Base-by-base conservation (phyloP, 495 filamentous ascomycete species). In the Aspergillus heteromorphus region DNA sequence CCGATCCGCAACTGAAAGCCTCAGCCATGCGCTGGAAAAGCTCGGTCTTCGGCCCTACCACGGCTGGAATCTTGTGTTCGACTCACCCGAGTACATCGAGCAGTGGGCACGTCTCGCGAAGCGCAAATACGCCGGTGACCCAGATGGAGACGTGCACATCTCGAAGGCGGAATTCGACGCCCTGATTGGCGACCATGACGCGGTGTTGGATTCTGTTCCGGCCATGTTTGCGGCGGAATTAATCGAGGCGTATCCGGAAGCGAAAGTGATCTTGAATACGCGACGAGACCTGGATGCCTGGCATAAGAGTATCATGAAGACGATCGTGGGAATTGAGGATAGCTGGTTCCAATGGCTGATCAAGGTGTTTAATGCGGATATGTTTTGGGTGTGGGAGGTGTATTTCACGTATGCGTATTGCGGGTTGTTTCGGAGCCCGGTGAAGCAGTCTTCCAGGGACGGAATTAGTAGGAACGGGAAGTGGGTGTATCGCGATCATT, bases 191-290 rank as follows among this genome's bases (percentile, higher is more conserved):
- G 20, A 55, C 20, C n/a, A 41, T 7, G 52, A 55, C 8, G 57
- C 29, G 4, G 48, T 59, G 10, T 16, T 50, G 2, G 53, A 55
- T 43, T 45, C 45, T 8, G 48, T 41, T 8, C 30, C 48, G 23
- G 51, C 50, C 10, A 27, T 52, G 19, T 57, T 57, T 6, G 34
- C 55, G 13, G 7, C 45, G 0, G 55, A 57, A 34, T n/a, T 57
- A 14, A 66, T 80, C 14, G 58, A 53, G 1, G 71, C 74, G 10
- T 80, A 80, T 45, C 77, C 77, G 0, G 55, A 53, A 7, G 55
- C 55, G 2, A 57, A 57, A 34, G 55, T 53, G 0, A 57, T 57
- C 11, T 10, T 57, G 9, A 51, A 51, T 13, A 31, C 42, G 10
- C 40, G 54, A 9, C 54, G 47, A 18, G 47, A 54, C 13, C 21